Conservation (phyloP, 2,329 filamentous ascomycete species). For the Verticillium nubilum region DNA sequence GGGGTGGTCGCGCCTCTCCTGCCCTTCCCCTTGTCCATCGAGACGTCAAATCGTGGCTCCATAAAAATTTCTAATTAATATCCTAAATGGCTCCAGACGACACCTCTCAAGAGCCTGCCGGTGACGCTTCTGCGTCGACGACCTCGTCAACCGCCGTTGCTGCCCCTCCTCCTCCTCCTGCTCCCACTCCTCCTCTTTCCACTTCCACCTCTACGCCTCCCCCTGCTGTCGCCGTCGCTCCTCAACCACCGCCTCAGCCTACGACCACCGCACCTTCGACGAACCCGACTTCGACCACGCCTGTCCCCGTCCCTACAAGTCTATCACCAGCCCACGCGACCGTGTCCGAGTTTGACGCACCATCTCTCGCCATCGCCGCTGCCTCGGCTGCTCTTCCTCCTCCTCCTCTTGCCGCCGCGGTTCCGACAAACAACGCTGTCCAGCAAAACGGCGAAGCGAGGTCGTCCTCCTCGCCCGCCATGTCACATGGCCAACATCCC, state of each 20-base stretch:
- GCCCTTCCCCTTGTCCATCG: conserved; percentile 21
- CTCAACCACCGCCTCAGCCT: not conserved
- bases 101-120: conserved; percentile 3
- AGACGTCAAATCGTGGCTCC: conserved; percentile 26
- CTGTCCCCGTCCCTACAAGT: conserved; percentile 6
- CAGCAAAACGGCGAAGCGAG: conserved; percentile 13
- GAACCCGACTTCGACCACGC: conserved; percentile 6
- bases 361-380: not conserved
- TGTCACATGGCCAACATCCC: conserved; percentile 14
- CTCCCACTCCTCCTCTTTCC: not conserved
- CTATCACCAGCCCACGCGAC: not conserved
- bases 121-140: conserved; percentile 3
- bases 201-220: conserved; percentile 1
- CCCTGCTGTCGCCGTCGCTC: conserved; percentile 4
- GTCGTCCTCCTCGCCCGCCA: conserved; percentile 13
- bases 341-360: not conserved
- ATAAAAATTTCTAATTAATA: conserved; percentile 34
- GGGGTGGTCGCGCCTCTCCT: conserved; percentile 12
- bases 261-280: conserved; percentile 6
- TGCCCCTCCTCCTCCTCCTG: not conserved
- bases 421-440: conserved; percentile 1
- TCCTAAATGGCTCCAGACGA: conserved; percentile 29
- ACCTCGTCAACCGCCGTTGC: conserved; percentile 8
- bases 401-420: not conserved
- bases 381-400: not conserved